Conservation (phyloP, 78 protist genomes). For the Cyanophora paradoxa region DNA sequence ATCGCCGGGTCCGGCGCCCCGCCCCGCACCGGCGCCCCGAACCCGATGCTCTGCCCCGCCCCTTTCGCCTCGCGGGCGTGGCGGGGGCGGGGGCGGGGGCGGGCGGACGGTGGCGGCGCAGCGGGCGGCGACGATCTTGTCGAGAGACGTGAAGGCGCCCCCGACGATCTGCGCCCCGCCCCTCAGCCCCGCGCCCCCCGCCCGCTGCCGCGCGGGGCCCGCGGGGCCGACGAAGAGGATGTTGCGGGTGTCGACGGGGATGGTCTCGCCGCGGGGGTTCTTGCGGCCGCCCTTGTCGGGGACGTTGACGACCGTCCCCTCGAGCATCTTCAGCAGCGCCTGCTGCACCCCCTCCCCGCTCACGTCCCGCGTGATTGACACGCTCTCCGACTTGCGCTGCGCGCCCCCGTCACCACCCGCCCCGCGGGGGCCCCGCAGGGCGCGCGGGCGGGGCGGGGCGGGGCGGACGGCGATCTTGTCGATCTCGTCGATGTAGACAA, state of each 20-base stretch:
- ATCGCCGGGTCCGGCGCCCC: not conserved
- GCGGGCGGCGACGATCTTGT: constrained; percentile 5
- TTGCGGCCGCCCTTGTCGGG: constrained; percentile 50
- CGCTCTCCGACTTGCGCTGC: not conserved
- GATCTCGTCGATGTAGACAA: constrained; percentile 49
- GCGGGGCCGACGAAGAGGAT: constrained; percentile 45
- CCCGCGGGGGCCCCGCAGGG: no score
- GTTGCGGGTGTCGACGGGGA: constrained; percentile 44
- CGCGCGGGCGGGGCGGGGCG: no score
- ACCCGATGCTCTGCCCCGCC: constrained; percentile 23
- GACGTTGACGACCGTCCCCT: constrained; percentile 36
- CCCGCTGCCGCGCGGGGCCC: no score
- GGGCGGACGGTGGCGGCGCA: not conserved
- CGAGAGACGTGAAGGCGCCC: constrained; percentile 42
- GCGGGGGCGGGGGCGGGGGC: not conserved
- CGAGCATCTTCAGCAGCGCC: constrained; percentile 34
- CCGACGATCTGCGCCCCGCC: not conserved
- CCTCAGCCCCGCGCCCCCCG: no score
- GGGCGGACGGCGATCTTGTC: constrained; percentile 66
- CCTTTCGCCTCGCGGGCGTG: no score
- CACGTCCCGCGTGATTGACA: constrained; percentile 27
- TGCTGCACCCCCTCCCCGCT: constrained; percentile 63
- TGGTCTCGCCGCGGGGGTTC: constrained; percentile 18
- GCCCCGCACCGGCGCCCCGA: not conserved
- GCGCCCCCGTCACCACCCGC: no score